A percentile compares a stretch with the other conserved stretches of the same genome.
These are phyloP conservation scores for Fusarium dimerum DNA, from an alignment of 2,329 filamentous ascomycete species.

Conservation along the genomic window DNA sequence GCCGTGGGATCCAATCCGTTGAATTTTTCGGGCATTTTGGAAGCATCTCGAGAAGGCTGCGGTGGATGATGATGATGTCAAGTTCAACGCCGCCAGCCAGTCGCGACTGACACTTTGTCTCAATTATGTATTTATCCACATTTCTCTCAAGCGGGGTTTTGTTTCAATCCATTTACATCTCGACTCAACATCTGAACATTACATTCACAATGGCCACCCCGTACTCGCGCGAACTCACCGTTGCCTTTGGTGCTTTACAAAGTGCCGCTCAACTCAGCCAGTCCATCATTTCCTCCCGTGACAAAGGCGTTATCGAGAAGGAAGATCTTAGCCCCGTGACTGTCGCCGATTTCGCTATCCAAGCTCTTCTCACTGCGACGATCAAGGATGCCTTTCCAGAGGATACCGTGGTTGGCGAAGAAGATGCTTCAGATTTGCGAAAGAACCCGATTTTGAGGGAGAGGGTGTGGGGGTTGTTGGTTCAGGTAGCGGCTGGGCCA, in stretches of 20 bases:
- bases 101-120: no score
- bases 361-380: slow-evolving; percentile 54
- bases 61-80: slow-evolving; percentile 7
- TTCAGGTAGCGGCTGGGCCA: slow-evolving; percentile 29
- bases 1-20: slow-evolving; percentile 28
- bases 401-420: slow-evolving; percentile 57
- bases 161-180: not conserved
- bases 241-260: slow-evolving; percentile 45
- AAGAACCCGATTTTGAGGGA: slow-evolving; percentile 43
- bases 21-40: not conserved
- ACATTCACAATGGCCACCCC: slow-evolving; percentile 41
- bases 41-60: not conserved
- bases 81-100: not conserved
- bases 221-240: slow-evolving; percentile 43
- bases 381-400: slow-evolving; percentile 51
- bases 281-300: slow-evolving; percentile 45
- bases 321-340: slow-evolving; percentile 59
- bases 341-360: slow-evolving; percentile 60
- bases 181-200: slow-evolving; percentile 4
- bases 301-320: slow-evolving; percentile 55
- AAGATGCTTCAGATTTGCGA: slow-evolving; percentile 51
- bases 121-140: slow-evolving; percentile 29
- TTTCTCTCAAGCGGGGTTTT: slow-evolving; percentile 26
- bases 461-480: slow-evolving; percentile 50
- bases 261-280: slow-evolving; percentile 52